Evolutionary conservation across 306 rosid species (phyloP).

Genomic region (Styphnolobium japonicum): DNA sequence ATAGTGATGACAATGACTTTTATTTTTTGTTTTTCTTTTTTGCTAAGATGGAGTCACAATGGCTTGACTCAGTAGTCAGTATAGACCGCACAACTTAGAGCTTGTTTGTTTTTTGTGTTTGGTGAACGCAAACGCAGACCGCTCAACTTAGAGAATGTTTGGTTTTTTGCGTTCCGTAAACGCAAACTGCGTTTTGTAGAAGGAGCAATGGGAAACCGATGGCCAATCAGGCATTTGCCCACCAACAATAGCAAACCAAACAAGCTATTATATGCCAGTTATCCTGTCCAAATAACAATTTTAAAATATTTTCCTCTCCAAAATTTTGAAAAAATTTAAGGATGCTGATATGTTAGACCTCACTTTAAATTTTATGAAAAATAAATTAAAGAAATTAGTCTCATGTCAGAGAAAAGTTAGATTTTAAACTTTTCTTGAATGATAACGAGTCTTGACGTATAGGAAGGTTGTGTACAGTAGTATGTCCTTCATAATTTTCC

Average conservation of each 20-base stretch:
- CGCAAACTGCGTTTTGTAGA: no score
- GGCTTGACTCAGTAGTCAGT: background rate
- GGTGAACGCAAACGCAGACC: no score
- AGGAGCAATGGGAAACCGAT: no score
- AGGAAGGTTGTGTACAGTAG: background rate
- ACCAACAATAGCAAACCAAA: no score
- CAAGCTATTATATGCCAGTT: background rate
- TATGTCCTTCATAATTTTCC: background rate
- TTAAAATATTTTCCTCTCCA: background rate
- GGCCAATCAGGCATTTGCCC: no score
- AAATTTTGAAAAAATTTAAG: background rate
- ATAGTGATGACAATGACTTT: background rate
- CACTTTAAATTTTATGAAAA: no score
- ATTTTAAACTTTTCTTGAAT: background rate
- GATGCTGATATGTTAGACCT: background rate
- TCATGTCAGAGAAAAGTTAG: background rate
- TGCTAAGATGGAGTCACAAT: background rate
- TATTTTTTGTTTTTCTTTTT: background rate
- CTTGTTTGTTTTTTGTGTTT: no score
- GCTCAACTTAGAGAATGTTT: no score
- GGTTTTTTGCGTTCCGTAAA: no score
- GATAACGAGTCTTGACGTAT: background rate
- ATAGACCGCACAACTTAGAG: slow-evolving; percentile 16
- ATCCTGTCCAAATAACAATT: background rate
- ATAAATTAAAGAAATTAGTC: background rate